Conservation (phyloP, 1,139 yeast species). For the Geotrichum carabidarum region DNA sequence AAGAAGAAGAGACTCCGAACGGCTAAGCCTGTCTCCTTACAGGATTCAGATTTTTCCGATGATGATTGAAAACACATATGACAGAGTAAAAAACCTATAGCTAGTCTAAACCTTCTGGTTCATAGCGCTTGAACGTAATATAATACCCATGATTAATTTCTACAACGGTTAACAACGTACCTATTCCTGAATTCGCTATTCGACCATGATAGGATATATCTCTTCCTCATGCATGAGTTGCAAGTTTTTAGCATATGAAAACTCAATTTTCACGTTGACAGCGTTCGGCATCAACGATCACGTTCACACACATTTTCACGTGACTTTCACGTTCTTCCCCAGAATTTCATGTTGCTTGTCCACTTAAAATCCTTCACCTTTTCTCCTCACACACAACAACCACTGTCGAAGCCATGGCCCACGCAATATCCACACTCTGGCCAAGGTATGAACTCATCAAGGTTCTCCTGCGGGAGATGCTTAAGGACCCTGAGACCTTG, state of each 20-base stretch:
- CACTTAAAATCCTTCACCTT: background rate
- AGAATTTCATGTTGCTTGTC: too few species aligned
- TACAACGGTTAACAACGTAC: too few species aligned
- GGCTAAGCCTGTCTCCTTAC: background rate
- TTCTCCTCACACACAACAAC: background rate
- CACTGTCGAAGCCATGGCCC: conserved; percentile 8
- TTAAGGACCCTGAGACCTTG: conserved; percentile 17
- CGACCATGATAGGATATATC: too few species aligned
- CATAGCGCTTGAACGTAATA: too few species aligned
- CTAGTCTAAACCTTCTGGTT: too few species aligned
- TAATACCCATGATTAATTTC: too few species aligned
- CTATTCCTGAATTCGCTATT: too few species aligned
- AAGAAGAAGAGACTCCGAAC: background rate
- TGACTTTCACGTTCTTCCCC: background rate
- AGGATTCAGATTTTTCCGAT: background rate
- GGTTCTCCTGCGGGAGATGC: conserved; percentile 6
- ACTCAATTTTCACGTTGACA: background rate
- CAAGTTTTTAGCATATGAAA: too few species aligned
- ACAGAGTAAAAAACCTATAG: too few species aligned
- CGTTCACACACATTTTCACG: background rate
- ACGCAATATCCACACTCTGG: conserved; percentile 13
- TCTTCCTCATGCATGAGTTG: too few species aligned
- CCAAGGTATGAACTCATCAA: conserved; percentile 5
- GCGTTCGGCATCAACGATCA: background rate
- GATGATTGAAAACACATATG: background rate